These are phyloP conservation scores for Zygotorulaspora sp. DNA, from an alignment of 805 yeast species.

Conservation along the genomic window DNA sequence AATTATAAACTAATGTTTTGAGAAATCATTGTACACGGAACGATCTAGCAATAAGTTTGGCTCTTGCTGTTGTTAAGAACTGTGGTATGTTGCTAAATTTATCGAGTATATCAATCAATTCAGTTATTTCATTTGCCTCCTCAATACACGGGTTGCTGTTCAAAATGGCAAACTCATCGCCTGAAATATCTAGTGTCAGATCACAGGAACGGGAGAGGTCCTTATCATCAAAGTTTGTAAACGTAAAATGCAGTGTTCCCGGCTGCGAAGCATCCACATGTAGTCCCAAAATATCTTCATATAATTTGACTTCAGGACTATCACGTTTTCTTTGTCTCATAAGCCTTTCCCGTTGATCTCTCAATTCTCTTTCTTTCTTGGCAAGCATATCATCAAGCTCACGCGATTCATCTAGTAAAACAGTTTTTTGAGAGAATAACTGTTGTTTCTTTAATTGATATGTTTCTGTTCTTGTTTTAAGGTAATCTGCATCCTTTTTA, in stretches of 20 bases:
- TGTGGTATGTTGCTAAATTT: constrained; percentile 16
- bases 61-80: constrained; percentile 21
- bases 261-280: constrained; percentile 47
- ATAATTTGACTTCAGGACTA: constrained; percentile 47
- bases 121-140: constrained; percentile 11
- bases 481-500: constrained; percentile 30
- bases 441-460: constrained; percentile 36
- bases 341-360: constrained; percentile 35
- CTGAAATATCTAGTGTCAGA: constrained; percentile 45
- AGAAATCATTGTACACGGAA: constrained; percentile 6
- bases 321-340: constrained; percentile 44
- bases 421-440: constrained; percentile 31
- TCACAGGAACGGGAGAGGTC: constrained; percentile 41
- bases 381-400: constrained; percentile 35
- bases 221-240: constrained; percentile 44
- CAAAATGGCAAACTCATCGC: constrained; percentile 38
- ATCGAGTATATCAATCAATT: constrained; percentile 15
- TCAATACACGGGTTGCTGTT: constrained; percentile 40
- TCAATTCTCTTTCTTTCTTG: constrained; percentile 33
- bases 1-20: no score
- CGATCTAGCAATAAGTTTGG: constrained; percentile 12
- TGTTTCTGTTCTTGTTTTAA: constrained; percentile 37
- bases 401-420: constrained; percentile 31
- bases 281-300: constrained; percentile 53
- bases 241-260: constrained; percentile 46